These are phyloP conservation scores for Neonectria coccinea DNA, from an alignment of 2,329 filamentous ascomycete genomes.

Conservation along the genomic window DNA sequence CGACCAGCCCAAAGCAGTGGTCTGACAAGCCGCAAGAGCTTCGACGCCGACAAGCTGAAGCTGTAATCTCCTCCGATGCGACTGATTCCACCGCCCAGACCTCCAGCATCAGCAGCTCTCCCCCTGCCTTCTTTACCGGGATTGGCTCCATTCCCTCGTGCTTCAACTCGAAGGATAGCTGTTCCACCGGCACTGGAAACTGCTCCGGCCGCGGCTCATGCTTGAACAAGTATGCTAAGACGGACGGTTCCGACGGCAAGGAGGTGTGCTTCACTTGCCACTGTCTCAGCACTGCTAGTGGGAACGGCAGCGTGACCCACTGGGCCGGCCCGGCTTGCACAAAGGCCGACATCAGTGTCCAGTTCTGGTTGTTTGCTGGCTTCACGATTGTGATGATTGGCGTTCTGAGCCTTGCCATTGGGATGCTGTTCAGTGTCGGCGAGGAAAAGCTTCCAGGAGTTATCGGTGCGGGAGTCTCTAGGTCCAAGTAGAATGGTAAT, in stretches of 20 bases:
- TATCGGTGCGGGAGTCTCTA: constrained; percentile 92
- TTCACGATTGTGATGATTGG: constrained; percentile 78
- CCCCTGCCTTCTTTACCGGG: constrained; percentile 53
- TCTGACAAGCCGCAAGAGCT: constrained; percentile 56
- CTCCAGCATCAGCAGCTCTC: constrained; percentile 43
- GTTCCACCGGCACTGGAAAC: constrained; percentile 75
- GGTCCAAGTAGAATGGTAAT: constrained; percentile 65
- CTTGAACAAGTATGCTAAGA: constrained; percentile 70
- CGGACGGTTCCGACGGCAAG: constrained; percentile 53
- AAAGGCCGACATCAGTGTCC: constrained; percentile 89
- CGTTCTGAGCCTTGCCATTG: constrained; percentile 76
- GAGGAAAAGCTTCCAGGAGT: constrained; percentile 91
- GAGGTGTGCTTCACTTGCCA: constrained; percentile 80
- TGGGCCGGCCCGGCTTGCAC: constrained; percentile 91
- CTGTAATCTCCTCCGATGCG: constrained; percentile 55
- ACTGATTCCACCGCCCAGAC: constrained; percentile 41
- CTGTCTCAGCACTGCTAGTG: constrained; percentile 72
- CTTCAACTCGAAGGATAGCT: constrained; percentile 77
- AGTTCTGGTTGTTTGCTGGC: constrained; percentile 87
- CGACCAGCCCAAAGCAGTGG: constrained; percentile 55
- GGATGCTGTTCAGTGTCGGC: constrained; percentile 85
- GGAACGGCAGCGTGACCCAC: constrained; percentile 71
- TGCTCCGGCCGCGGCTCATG: constrained; percentile 89
- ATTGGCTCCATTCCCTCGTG: constrained; percentile 73
- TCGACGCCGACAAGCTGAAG: constrained; percentile 62